These are phyloP conservation scores for Stygiomarasmius scandens DNA, from an alignment of 1,284 basidiomycete species.

Conservation along the genomic window DNA sequence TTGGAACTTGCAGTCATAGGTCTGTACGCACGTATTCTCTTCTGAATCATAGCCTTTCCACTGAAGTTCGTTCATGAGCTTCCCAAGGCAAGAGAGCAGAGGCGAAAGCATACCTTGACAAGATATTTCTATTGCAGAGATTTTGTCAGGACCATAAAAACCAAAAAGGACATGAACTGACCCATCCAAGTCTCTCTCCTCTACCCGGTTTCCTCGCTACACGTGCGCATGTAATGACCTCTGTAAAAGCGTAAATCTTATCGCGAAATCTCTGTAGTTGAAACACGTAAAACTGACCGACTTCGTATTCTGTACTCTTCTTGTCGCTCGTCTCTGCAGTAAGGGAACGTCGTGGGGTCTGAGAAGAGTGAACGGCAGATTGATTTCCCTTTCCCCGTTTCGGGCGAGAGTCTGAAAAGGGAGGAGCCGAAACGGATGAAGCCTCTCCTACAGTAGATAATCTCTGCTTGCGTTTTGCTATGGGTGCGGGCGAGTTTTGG, in stretches of 20 bases:
- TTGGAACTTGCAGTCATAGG: background rate
- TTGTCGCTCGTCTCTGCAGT: conserved; percentile 23
- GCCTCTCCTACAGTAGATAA: background rate
- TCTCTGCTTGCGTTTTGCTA: conserved; percentile 2
- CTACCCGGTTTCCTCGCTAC: conserved; percentile 42
- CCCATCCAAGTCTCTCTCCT: conserved; percentile 48
- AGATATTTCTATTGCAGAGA: conserved; percentile 50
- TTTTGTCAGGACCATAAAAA: background rate
- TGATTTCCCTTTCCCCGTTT: conserved; percentile 22
- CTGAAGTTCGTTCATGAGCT: conserved; percentile 34
- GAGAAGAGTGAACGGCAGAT: too few species aligned
- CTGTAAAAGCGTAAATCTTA: conserved; percentile 32
- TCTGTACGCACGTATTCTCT: conserved; percentile 65
- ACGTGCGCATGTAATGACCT: conserved; percentile 54
- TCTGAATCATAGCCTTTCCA: conserved; percentile 64
- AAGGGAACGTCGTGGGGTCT: too few species aligned
- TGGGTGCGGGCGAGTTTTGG: too few species aligned
- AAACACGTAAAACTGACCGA: conserved; percentile 50
- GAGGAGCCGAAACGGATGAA: conserved; percentile 11
- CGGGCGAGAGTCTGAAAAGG: conserved; percentile 18
- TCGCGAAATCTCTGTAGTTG: conserved; percentile 1
- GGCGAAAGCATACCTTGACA: conserved; percentile 53
- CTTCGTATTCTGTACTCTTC: conserved; percentile 63
- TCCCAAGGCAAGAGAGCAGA: background rate
- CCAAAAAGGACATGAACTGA: conserved; percentile 27